Conservation (phyloP, 805 yeast genomes). For the Candida cerambycidarum region DNA sequence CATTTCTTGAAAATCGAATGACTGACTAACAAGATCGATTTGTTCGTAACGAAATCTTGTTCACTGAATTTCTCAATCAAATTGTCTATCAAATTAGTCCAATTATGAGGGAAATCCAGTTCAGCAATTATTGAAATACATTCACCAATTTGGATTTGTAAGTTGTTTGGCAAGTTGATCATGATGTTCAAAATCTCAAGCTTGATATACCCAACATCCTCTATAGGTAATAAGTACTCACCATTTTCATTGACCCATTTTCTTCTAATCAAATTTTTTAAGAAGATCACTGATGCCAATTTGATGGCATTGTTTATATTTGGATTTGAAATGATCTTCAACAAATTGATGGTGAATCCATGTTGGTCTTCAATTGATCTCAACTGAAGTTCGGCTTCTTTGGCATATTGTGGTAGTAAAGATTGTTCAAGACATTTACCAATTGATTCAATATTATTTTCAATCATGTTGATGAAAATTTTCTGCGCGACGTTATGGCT, state of each 20-base stretch:
- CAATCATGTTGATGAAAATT: conserved; percentile 24
- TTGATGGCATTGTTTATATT: conserved; percentile 57
- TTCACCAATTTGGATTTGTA: conserved; percentile 95
- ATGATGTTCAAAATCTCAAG: conserved; percentile 78
- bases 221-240: conserved; percentile 55
- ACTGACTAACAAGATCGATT: conserved; percentile 86
- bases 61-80: conserved; percentile 64
- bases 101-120: conserved; percentile 88
- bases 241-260: conserved; percentile 94
- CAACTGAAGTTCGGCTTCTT: conserved; percentile 64
- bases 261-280: conserved; percentile 81
- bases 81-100: conserved; percentile 78
- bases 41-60: conserved; percentile 70
- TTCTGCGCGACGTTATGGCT: conserved; percentile 4
- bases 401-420: conserved; percentile 61
- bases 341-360: conserved; percentile 73
- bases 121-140: conserved; percentile 91
- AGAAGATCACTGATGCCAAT: conserved; percentile 85
- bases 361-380: conserved; percentile 59
- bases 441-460: conserved; percentile 47
- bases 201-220: conserved; percentile 70
- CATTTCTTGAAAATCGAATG: conserved; percentile 96
- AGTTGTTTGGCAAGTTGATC: conserved; percentile 74
- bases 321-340: conserved; percentile 73
- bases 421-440: conserved; percentile 61